Percentiles rank a stretch among this genome's conserved stretches.
Conservation (phyloP, 805 yeast genomes). For the Komagataella populi region DNA sequence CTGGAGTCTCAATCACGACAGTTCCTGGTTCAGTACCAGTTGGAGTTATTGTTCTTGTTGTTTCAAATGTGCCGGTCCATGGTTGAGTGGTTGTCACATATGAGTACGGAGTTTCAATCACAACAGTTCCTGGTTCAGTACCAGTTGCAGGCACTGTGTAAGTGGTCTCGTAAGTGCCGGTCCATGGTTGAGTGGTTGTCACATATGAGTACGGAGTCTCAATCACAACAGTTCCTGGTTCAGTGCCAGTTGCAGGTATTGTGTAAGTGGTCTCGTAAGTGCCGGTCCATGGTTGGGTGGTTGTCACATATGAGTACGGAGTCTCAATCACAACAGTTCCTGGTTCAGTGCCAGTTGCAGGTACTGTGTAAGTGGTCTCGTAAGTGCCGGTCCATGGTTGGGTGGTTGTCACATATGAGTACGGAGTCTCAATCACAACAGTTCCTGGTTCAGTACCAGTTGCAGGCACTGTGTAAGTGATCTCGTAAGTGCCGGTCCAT, state of each 20-base stretch:
- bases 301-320: background rate
- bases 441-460: background rate
- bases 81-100: background rate
- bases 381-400: background rate
- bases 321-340: background rate
- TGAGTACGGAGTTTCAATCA: background rate
- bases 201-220: background rate
- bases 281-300: too few species aligned
- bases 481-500: background rate
- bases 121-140: background rate
- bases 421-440: background rate
- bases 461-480: too few species aligned
- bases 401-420: background rate
- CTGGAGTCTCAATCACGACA: background rate
- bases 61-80: background rate
- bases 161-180: background rate
- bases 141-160: background rate
- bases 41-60: background rate
- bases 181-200: background rate
- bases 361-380: background rate
- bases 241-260: too few species aligned
- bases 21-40: background rate
- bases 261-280: too few species aligned
- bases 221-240: too few species aligned
- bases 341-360: background rate